Base-by-base conservation (phyloP, 352 stramenopile genomes). In the Discostella stelligera region DNA sequence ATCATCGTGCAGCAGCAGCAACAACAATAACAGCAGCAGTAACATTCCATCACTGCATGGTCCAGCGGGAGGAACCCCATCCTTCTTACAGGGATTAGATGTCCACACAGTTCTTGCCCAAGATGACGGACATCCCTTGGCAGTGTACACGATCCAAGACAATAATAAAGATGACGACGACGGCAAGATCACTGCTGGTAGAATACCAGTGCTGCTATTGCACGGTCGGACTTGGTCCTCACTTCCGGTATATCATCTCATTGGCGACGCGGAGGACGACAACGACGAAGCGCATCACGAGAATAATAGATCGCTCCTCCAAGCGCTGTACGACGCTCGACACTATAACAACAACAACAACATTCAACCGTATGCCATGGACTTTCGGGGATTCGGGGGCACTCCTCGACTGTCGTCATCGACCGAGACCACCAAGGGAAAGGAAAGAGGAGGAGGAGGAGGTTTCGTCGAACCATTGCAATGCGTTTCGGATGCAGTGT, bases 371-470 rank as follows among this genome's bases (percentile, higher is more conserved):
- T 93, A 93, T 69, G 66, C 76, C 18, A 89, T 93, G 85, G 87
- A 93, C 61, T 93, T 93, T 83, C 66, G 87, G 20, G 87, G 87
- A 37, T 93, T 93, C 79, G 87, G 87, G 52, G 84, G 83, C 21
- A 93, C 87, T 2, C 85, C 85, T 23, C 48, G 66, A 44, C 11
- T 14, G 7, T 32, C 27, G 7, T 32, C 27, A 32, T 5, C 27
- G 27, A 32, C 27, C 27, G 5, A 2, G 27, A 32, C 27, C n/a
- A n/a, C n/a, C n/a, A n/a, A n/a, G n/a, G n/a, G n/a, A n/a, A n/a
- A n/a, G n/a, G n/a, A n/a, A n/a, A n/a, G n/a, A n/a, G n/a, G n/a
- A 6, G 87, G 91, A 79, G 63, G 16, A 23, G 82, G 71, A n/a
- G 65, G 75, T 8, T 79, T 66, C 55, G 85, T 90, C 3, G 77